These are phyloP conservation scores for Coemansia sp. DNA, from an alignment of 192 early-diverging fungal genomes.

Conservation along the genomic window DNA sequence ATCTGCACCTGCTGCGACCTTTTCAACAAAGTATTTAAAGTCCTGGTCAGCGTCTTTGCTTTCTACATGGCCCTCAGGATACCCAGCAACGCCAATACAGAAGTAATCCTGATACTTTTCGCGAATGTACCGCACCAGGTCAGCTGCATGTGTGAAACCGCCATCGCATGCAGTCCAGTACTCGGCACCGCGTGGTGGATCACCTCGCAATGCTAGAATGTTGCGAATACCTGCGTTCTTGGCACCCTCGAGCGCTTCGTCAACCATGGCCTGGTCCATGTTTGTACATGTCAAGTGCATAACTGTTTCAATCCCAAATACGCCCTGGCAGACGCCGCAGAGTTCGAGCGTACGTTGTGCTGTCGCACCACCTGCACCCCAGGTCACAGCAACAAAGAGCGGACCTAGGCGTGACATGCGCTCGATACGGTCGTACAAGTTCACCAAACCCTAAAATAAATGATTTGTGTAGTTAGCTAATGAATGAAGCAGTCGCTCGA, in stretches of 20 bases:
- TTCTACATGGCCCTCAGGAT: constrained; percentile 75
- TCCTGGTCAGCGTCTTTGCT: constrained; percentile 59
- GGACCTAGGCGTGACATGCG: constrained; percentile 89
- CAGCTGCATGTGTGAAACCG: constrained; percentile 79
- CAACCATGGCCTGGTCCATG: constrained; percentile 87
- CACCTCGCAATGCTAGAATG: constrained; percentile 93
- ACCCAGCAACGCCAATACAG: constrained; percentile 95
- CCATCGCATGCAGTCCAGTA: constrained; percentile 68
- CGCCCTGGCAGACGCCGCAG: constrained; percentile 77
- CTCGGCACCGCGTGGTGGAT: constrained; percentile 79
- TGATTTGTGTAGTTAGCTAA: no score
- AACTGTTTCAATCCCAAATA: constrained; percentile 85
- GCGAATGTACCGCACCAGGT: constrained; percentile 90
- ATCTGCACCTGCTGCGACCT: constrained; percentile 91
- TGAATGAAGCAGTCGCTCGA: no score
- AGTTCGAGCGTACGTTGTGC: constrained; percentile 90
- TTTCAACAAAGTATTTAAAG: constrained; percentile 74
- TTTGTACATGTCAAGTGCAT: constrained; percentile 99
- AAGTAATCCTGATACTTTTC: constrained; percentile 87
- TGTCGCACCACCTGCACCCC: constrained; percentile 91
- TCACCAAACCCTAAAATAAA: constrained; percentile 68
- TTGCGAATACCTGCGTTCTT: constrained; percentile 87
- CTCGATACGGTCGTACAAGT: constrained; percentile 94
- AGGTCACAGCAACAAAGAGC: constrained; percentile 95
- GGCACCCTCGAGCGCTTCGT: constrained; percentile 76